Evolutionary conservation across 2,329 filamentous ascomycete species (phyloP), one percentile per base, ranked within the genome.

Genomic region (Aspergillus quadrilineatus): DNA sequence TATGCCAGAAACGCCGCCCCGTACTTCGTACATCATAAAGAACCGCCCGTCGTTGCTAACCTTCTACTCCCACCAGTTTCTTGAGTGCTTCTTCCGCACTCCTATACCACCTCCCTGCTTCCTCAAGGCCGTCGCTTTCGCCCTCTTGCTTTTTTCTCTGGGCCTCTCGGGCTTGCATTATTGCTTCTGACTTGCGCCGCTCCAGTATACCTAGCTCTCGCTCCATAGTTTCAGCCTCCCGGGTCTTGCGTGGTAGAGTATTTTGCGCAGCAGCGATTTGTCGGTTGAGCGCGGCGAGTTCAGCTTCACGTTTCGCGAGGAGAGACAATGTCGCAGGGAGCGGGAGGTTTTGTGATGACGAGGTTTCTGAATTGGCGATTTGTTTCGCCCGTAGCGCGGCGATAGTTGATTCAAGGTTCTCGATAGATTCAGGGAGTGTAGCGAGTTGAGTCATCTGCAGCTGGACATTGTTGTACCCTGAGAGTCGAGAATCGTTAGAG

Each of bases 321-420:
- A 78, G 66, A 4, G 65, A 64, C 58, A 74, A 57, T 1, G 77
- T 79, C 17, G 72, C 74, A 2, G 74, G 72, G 10, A 77, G 69
- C 17, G 74, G 68, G 22, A 76, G 67, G 22, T 71, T 75, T 50
- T 75, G 74, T 1, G 71, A 73, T 0, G 73, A 71, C 1, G 70
- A 68, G 10, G 59, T 64, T 78, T 81, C 77, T 87, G 89, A 63
- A 82, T 83, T 51, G 84, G 88, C 55, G 85, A 78, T 67, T 83
- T 84, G 56, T 80, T 81, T 59, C 88, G 75, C 68, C 58, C 75
- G 77, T 26, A 86, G 69, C 15, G 68, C 67, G 39, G 75, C 72
- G 61, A 85, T 80, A 1, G 73, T 79, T 2, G 72, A 69, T 62
- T 83, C 77, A 4, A 86, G 71, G 26, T 77, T 75, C 44, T 77